These are phyloP conservation scores for Russula brevipes DNA, from an alignment of 768 basidiomycete genomes.

Conservation along the genomic window DNA sequence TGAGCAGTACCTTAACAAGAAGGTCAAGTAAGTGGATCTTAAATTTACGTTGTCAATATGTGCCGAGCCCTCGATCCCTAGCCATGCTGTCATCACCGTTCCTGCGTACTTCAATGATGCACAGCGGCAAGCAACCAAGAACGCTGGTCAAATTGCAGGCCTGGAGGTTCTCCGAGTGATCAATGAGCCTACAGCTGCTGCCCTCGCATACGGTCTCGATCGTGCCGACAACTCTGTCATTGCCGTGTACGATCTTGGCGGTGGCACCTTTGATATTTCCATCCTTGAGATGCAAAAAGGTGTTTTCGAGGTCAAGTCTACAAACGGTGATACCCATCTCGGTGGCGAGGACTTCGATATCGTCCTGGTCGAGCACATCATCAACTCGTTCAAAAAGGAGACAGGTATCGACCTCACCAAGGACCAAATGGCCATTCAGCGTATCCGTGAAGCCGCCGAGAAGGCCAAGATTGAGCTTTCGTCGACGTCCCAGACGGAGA, in stretches of 20 bases:
- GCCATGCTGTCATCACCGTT: constrained; percentile 88
- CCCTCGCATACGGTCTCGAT: constrained; percentile 96
- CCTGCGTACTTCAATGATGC: constrained; percentile 99
- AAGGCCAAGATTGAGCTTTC: constrained; percentile 99
- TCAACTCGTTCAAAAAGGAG: constrained; percentile 94
- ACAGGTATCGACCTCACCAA: constrained; percentile 70
- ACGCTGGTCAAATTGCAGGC: constrained; percentile 96
- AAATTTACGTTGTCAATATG: not conserved
- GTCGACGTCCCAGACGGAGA: constrained; percentile 90
- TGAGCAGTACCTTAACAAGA: constrained; percentile 87
- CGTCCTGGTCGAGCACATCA: constrained; percentile 75
- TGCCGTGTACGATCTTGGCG: constrained; percentile 97
- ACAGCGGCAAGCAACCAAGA: constrained; percentile 97
- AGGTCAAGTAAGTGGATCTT: constrained; percentile 71
- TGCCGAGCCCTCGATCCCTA: constrained; percentile 30
- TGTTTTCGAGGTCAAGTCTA: constrained; percentile 99
- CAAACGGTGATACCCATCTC: constrained; percentile 98
- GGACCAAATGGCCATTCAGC: constrained; percentile 96
- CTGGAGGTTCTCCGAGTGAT: constrained; percentile 97
- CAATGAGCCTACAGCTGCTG: constrained; percentile 98
- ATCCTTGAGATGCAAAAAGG: constrained; percentile 99
- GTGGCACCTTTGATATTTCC: constrained; percentile 99
- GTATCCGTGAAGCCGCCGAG: constrained; percentile 98
- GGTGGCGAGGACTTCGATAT: constrained; percentile 97
- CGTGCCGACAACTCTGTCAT: constrained; percentile 76